A percentile compares a stretch with the other conserved stretches of the same genome.
Evolutionary conservation across 148 eudicot genomes (phyloP).

Genomic region (Gaultheria prostrata): DNA sequence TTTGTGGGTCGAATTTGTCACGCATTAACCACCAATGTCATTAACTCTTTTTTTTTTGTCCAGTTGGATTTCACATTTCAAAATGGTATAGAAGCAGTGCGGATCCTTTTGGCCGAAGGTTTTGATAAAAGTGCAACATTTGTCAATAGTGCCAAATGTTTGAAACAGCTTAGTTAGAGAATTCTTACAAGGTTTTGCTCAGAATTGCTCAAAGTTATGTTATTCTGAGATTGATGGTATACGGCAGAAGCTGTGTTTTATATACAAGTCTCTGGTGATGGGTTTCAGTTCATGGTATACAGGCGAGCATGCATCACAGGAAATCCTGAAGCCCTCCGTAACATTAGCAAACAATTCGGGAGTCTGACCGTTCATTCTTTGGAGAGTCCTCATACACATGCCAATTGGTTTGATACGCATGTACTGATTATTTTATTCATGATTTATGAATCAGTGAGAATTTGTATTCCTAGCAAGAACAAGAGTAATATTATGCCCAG

Average conservation of each 20-base stretch:
- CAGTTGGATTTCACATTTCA: constrained; percentile 89
- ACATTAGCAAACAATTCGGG: background rate
- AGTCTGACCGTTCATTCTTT: background rate
- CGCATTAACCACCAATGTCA: background rate
- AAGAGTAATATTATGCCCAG: background rate
- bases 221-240: background rate
- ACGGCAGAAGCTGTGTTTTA: background rate
- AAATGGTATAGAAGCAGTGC: constrained; percentile 72
- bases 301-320: background rate
- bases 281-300: background rate
- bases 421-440: background rate
- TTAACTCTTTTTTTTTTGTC: background rate
- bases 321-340: background rate
- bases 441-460: background rate
- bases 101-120: constrained; percentile 74
- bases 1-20: too few relatives aligned
- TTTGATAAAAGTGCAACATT: constrained; percentile 79
- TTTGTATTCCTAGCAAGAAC: background rate
- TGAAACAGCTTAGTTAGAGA: constrained; percentile 42
- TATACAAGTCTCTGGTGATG: background rate
- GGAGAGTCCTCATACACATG: background rate
- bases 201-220: background rate
- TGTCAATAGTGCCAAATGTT: constrained; percentile 55
- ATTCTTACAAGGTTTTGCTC: background rate
- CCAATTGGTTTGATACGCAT: background rate